These are phyloP conservation scores for Colletotrichum liriopes DNA, from an alignment of 2,329 filamentous ascomycete species.

Conservation along the genomic window DNA sequence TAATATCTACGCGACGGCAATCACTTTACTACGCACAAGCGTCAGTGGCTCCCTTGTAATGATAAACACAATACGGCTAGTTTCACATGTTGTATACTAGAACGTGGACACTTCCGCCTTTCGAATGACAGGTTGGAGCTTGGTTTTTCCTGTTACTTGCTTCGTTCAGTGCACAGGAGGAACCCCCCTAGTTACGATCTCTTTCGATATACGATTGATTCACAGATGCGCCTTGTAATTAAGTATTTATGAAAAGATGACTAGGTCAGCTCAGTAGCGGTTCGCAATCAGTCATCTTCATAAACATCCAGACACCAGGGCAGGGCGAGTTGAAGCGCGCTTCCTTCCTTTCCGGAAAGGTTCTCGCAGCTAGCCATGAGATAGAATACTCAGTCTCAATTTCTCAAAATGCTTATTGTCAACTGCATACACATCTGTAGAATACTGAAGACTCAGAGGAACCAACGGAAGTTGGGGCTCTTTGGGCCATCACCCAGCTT, in stretches of 20 bases:
- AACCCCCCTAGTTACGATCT: background rate
- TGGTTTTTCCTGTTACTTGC: background rate
- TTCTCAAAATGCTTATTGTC: background rate
- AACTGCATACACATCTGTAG: background rate
- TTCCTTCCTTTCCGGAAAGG: background rate
- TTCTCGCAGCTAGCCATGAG: too few species aligned
- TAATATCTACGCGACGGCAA: background rate
- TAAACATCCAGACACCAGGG: background rate
- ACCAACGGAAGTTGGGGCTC: slow-evolving; percentile 67
- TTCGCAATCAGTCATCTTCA: background rate
- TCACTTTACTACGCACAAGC: background rate
- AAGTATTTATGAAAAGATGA: too few species aligned
- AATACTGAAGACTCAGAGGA: slow-evolving; percentile 50
- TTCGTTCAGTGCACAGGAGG: background rate
- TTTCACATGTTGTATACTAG: too few species aligned
- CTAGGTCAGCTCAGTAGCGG: too few species aligned
- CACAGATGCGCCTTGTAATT: background rate
- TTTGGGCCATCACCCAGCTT: slow-evolving; percentile 64
- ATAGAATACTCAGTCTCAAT: too few species aligned
- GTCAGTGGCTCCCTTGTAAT: background rate
- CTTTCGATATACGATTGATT: background rate
- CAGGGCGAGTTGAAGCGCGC: background rate
- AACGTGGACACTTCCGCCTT: too few species aligned
- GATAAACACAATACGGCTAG: too few species aligned
- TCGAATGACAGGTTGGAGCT: too few species aligned